Percentiles rank a stretch among this genome's conserved stretches.
phyloP scores from a whole-genome alignment of 208 protist species.

The Borovskyia barvae region DNA sequence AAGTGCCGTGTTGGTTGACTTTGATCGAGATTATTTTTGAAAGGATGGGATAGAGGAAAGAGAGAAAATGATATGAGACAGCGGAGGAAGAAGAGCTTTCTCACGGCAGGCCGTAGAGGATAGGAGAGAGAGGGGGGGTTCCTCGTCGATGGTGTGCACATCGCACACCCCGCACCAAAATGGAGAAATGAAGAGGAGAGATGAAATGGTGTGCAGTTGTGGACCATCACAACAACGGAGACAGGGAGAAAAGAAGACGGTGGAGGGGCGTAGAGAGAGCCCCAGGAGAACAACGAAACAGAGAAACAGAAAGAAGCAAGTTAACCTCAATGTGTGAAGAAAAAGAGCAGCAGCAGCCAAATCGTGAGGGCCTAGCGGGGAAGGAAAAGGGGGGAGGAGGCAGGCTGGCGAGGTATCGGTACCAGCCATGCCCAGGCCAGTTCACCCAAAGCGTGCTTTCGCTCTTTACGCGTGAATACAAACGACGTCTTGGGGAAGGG shows the following conservation, averaged over 20 bases:
- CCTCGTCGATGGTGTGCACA: background rate
- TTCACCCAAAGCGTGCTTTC: too few relatives aligned
- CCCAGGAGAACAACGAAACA: background rate
- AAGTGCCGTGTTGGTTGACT: too few relatives aligned
- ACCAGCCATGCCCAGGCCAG: too few relatives aligned
- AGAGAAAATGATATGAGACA: background rate
- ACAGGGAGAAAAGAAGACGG: background rate
- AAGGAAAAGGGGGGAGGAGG: too few relatives aligned
- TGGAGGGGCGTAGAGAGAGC: too few relatives aligned
- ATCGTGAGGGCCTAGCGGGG: too few relatives aligned
- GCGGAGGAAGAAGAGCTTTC: background rate
- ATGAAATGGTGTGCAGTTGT: background rate
- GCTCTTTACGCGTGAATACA: too few relatives aligned
- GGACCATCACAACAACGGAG: too few relatives aligned
- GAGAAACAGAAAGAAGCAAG: background rate
- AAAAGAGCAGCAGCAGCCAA: slow-evolving; percentile 3
- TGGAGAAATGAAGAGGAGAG: background rate
- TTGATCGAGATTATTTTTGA: too few relatives aligned
- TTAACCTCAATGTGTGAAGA: background rate
- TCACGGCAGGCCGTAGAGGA: background rate
- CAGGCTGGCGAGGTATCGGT: too few relatives aligned
- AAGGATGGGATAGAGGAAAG: background rate
- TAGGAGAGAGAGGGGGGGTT: background rate
- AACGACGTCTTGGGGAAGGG: too few relatives aligned
- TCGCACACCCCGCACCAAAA: background rate